Evolutionary conservation across 1,284 basidiomycete species (phyloP), one percentile per base, ranked within the genome.

Genomic region (Apiotrichum veenhuisii): DNA sequence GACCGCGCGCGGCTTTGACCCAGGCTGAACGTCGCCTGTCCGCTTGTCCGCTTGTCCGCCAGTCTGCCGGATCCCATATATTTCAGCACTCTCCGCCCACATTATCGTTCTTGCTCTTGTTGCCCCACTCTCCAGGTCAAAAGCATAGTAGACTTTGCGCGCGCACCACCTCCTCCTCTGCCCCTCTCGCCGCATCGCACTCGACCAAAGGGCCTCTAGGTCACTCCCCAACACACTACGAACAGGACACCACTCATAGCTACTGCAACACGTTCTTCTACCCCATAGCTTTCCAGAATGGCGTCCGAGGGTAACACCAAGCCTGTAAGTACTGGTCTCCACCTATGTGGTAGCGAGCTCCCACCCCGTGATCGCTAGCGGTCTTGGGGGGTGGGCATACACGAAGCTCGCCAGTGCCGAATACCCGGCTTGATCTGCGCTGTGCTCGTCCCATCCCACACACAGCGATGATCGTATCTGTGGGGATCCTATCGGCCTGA

Each of bases 281-380:
- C n/a, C n/a, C n/a, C 2, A 22, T 8, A 11, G 18, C n/a, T 20
- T 22, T n/a, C 40, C 44, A 45, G 25, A 45, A 45, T 45, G 44
- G 44, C 44, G 44, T 45, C 44, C 18, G 44, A 45, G 44, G 44
- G 26, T 30, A 45, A 26, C 27, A 45, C 44, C 44, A n/a, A 14
- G 15, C 44, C 44, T 27, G 44, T 45, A 20, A 45, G 44, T 45
- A 17, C 22, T 25, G 20, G 20, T n/a, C n/a, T n/a, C 37, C 8
- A 17, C 37, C 37, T 15, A 5, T 38, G 4, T 38, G 37, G 12
- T 17, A n/a, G n/a, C 40, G 18, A 20, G 12, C 40, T 41, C 40
- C n/a, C n/a, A n/a, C n/a, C n/a, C 40, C 37, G 7, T n/a, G 37
- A 17, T n/a, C 37, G 5, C 15, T 9, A 9, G 34, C 34, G 34